Percentiles rank a stretch among this genome's conserved stretches.
These are phyloP conservation scores for Henningerozyma blattae DNA, from an alignment of 805 yeast genomes.

Conservation along the genomic window DNA sequence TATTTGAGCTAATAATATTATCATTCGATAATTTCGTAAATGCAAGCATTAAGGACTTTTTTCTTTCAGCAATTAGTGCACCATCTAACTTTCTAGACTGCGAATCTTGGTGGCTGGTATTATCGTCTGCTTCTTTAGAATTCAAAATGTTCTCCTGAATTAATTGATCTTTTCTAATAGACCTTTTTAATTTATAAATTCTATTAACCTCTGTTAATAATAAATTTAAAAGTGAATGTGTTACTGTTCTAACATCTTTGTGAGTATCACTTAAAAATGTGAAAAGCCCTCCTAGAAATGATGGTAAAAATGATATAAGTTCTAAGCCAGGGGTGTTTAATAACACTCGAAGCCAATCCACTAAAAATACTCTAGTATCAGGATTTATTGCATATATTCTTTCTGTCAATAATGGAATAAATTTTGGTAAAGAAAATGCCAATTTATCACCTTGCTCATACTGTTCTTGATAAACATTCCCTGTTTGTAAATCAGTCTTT, in stretches of 20 bases:
- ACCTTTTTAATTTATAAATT: conserved; percentile 54
- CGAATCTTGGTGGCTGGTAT: conserved; percentile 1
- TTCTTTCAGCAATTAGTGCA: conserved; percentile 21
- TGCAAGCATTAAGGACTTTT: conserved; percentile 20
- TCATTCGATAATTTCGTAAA: conserved; percentile 12
- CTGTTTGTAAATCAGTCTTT: conserved; percentile 38
- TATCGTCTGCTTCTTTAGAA: background rate
- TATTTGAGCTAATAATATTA: background rate
- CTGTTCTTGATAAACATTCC: conserved; percentile 48
- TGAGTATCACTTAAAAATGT: conserved; percentile 73
- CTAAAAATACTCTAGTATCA: conserved; percentile 79
- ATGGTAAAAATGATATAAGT: conserved; percentile 75
- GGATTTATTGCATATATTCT: conserved; percentile 89
- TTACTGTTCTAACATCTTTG: conserved; percentile 76
- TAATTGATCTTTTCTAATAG: conserved; percentile 28
- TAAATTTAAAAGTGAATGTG: conserved; percentile 63
- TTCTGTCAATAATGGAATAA: conserved; percentile 84
- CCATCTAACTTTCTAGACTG: conserved; percentile 22
- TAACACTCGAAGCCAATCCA: conserved; percentile 86
- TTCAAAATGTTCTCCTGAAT: conserved; percentile 6
- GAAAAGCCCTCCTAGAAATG: conserved; percentile 70
- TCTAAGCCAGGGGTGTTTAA: conserved; percentile 91
- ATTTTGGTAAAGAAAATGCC: conserved; percentile 76
- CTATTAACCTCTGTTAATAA: conserved; percentile 72
- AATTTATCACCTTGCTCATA: conserved; percentile 35